Percentiles rank a stretch among this genome's conserved stretches.
phyloP scores from a whole-genome alignment of 2,329 filamentous ascomycete species.

The Epichloe sibirici region DNA sequence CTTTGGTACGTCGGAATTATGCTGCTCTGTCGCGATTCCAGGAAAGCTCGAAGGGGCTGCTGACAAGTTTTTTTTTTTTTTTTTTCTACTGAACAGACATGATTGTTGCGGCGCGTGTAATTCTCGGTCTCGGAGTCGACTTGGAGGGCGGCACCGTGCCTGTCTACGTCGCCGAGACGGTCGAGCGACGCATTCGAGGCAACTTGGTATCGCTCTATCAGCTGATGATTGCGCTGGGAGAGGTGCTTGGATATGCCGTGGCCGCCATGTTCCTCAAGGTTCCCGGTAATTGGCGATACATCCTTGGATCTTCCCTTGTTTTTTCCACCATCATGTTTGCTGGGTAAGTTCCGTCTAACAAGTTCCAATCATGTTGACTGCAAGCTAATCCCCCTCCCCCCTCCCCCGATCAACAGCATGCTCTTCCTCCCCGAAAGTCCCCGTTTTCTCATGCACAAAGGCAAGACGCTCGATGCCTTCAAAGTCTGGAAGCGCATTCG shows the following conservation, averaged over 20 bases:
- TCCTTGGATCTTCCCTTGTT: constrained; percentile 58
- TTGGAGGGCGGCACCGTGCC: constrained; percentile 64
- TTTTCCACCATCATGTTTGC: constrained; percentile 42
- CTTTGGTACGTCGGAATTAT: constrained; percentile 31
- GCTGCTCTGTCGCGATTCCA: not conserved
- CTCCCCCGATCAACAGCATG: constrained; percentile 40
- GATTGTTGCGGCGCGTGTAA: constrained; percentile 56
- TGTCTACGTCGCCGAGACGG: constrained; percentile 63
- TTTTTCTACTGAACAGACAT: constrained; percentile 29
- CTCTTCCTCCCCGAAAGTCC: constrained; percentile 60
- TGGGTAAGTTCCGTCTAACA: constrained; percentile 13
- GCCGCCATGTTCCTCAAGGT: constrained; percentile 63
- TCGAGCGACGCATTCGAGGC: constrained; percentile 53
- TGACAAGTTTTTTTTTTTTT: too few species aligned
- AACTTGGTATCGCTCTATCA: constrained; percentile 66
- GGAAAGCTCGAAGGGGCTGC: not conserved
- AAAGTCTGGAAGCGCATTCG: constrained; percentile 64
- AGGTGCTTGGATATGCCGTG: constrained; percentile 61
- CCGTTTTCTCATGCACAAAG: constrained; percentile 59
- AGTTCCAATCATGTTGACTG: not conserved
- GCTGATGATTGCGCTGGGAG: constrained; percentile 63
- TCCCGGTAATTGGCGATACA: constrained; percentile 59
- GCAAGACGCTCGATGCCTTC: constrained; percentile 30
- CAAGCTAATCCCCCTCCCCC: not conserved
- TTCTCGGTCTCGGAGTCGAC: constrained; percentile 59